Percentiles rank a stretch among this genome's conserved stretches.
These are phyloP conservation scores for Acanthamoeba castellanii DNA, from an alignment of 208 protist genomes.

Conservation along the genomic window DNA sequence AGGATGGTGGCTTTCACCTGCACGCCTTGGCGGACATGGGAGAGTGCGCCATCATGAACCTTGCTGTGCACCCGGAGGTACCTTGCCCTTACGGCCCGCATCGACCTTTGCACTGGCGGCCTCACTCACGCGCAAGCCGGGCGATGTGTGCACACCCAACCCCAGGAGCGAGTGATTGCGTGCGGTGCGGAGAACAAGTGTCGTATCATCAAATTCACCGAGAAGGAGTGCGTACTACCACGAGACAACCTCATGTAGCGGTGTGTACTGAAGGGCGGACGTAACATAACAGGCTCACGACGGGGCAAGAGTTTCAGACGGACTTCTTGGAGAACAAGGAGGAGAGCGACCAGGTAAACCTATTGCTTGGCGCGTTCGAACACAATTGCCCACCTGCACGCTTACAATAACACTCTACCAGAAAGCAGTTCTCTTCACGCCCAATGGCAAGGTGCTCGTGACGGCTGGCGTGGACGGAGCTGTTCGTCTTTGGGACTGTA, in stretches of 20 bases:
- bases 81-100: no score
- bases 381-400: not conserved
- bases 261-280: not conserved
- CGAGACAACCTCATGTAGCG: not conserved
- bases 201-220: slow-evolving; percentile 31
- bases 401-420: not conserved
- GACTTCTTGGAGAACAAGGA: slow-evolving; percentile 67
- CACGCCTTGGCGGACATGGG: not conserved
- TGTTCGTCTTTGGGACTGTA: slow-evolving; percentile 64
- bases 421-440: slow-evolving; percentile 68
- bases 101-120: not conserved
- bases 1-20: slow-evolving; percentile 43
- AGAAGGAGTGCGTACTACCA: not conserved
- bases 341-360: slow-evolving; percentile 68
- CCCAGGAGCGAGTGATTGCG: slow-evolving; percentile 40
- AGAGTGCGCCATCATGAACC: slow-evolving; percentile 62
- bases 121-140: not conserved
- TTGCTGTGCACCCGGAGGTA: slow-evolving; percentile 54
- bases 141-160: not conserved
- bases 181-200: slow-evolving; percentile 63
- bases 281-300: not conserved
- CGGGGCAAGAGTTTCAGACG: slow-evolving; percentile 50
- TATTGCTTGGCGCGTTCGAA: not conserved
- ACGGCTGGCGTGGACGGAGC: slow-evolving; percentile 69
- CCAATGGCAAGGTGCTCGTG: not conserved